Percentiles rank a stretch among this genome's conserved stretches.
Evolutionary conservation across 2,329 filamentous ascomycete species (phyloP).

Genomic region (Bipolaris cookei): DNA sequence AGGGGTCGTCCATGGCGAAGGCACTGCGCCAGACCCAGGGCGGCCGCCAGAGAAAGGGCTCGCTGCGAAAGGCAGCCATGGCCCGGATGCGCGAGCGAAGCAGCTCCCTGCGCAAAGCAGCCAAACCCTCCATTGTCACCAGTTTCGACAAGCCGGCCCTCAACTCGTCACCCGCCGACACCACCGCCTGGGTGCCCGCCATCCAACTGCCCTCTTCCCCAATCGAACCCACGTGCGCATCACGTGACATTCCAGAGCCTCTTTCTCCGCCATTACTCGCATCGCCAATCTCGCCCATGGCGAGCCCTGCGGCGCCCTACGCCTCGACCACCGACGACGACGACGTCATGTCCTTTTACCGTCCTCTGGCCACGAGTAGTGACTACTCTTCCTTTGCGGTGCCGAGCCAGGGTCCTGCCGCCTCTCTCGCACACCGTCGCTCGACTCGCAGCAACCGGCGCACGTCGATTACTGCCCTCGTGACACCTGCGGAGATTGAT

Average conservation of each 20-base stretch:
- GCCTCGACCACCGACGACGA: slow-evolving; percentile 85
- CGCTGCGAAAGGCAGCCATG: slow-evolving; percentile 84
- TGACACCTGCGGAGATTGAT: slow-evolving; percentile 33
- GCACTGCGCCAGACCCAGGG: slow-evolving; percentile 57
- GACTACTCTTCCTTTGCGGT: slow-evolving; percentile 51
- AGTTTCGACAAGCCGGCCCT: slow-evolving; percentile 48
- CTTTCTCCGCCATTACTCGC: slow-evolving; percentile 47
- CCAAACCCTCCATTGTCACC: slow-evolving; percentile 26
- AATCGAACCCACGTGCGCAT: slow-evolving; percentile 9
- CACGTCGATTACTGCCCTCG: slow-evolving; percentile 31
- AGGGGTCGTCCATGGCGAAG: slow-evolving; percentile 33
- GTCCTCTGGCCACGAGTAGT: slow-evolving; percentile 47
- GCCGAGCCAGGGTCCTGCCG: slow-evolving; percentile 24
- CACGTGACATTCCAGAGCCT: slow-evolving; percentile 18
- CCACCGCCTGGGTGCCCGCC: slow-evolving; percentile 28
- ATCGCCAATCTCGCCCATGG: slow-evolving; percentile 49
- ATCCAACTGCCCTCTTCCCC: slow-evolving; percentile 24
- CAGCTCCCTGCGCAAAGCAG: slow-evolving; percentile 36
- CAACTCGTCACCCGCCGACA: slow-evolving; percentile 44
- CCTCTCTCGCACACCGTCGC: slow-evolving; percentile 40
- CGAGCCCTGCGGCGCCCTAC: slow-evolving; percentile 65
- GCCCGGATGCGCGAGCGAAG: slow-evolving; percentile 59
- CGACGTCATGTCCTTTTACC: slow-evolving; percentile 70
- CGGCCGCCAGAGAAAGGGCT: slow-evolving; percentile 74
- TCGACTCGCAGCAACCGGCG: slow-evolving; percentile 37